These are phyloP conservation scores for Ogataea kodamae DNA, from an alignment of 805 yeast genomes.

Conservation along the genomic window DNA sequence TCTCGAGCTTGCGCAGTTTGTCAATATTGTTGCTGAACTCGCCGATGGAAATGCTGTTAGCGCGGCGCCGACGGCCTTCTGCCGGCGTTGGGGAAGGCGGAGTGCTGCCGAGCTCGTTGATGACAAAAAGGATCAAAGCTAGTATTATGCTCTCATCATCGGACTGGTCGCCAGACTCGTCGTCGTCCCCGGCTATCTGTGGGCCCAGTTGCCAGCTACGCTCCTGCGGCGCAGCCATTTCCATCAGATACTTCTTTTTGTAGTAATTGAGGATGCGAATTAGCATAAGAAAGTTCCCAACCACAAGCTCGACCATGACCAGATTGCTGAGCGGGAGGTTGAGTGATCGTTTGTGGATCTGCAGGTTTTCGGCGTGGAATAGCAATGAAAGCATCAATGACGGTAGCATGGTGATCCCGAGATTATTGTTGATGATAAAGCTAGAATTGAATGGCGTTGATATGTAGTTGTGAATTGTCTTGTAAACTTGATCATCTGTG, in stretches of 20 bases:
- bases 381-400: constrained; percentile 37
- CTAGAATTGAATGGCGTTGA: constrained; percentile 24
- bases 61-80: constrained; percentile 14
- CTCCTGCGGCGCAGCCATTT: constrained; percentile 21
- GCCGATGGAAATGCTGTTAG: constrained; percentile 28
- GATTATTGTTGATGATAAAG: constrained; percentile 44
- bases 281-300: constrained; percentile 46
- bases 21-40: constrained; percentile 30
- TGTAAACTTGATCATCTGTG: constrained; percentile 20
- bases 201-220: too few species aligned
- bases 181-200: constrained; percentile 20
- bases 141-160: constrained; percentile 30
- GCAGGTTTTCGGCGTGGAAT: constrained; percentile 26
- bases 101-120: constrained; percentile 28
- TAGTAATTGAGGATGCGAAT: constrained; percentile 40
- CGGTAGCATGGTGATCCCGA: constrained; percentile 51
- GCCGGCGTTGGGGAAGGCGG: constrained; percentile 4
- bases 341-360: constrained; percentile 29
- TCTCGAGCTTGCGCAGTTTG: constrained; percentile 19
- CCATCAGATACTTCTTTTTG: constrained; percentile 25
- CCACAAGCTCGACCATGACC: constrained; percentile 35
- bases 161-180: constrained; percentile 17
- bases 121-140: constrained; percentile 28
- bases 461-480: constrained; percentile 22
- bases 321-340: constrained; percentile 34